Base-by-base conservation (phyloP, 2,329 filamentous ascomycete species). In the Penicillium sp. region DNA sequence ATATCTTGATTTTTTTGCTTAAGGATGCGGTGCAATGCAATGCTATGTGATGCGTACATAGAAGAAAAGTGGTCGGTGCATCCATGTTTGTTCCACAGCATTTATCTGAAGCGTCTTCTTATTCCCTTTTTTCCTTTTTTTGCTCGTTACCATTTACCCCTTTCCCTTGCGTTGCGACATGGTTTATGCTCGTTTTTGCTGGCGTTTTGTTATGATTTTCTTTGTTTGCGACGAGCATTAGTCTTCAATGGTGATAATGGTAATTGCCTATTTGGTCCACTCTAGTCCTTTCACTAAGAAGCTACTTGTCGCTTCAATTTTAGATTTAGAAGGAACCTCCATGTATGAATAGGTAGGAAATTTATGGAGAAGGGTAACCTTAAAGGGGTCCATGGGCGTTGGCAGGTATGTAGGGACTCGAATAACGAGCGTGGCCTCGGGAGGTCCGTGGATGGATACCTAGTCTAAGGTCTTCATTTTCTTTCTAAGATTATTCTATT, bases 31-130 rank as follows among this genome's bases (percentile, higher is more conserved):
- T 39, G 35, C 35, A 19, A 39, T 39, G 35, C n/a, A n/a, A 39
- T 39, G 35, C n/a, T 43, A 43, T 35, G 26, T 37, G 50, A 52
- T 57, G 50, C 50, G 50, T 54, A 54, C 55, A 58, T 54, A 58
- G 50, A 58, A 50, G 50, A 58, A 45, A 26, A 42, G 39, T 42
- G 39, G 39, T 23, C 19, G 39, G 39, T 42, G 39, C 19, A 42
- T 42, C 39, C 19, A 42, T 21, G 19, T 42, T 45, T 49, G 35
- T 42, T 42, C 39, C 45, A 42, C 49, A 29, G 55, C 55, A 58
- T 51, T 52, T 48, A 14, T 45, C 46, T 46, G 14, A 43, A 58
- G 55, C 55, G 55, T 58, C 21, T 53, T 47, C 31, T 58, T 27
- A 23, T 29, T 31, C 14, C 19, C 8, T 29, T 33, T 29, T 33